Percentiles rank a stretch among this genome's conserved stretches.
Conservation (phyloP, 768 basidiomycete species). For the Podaxis pistillaris region DNA sequence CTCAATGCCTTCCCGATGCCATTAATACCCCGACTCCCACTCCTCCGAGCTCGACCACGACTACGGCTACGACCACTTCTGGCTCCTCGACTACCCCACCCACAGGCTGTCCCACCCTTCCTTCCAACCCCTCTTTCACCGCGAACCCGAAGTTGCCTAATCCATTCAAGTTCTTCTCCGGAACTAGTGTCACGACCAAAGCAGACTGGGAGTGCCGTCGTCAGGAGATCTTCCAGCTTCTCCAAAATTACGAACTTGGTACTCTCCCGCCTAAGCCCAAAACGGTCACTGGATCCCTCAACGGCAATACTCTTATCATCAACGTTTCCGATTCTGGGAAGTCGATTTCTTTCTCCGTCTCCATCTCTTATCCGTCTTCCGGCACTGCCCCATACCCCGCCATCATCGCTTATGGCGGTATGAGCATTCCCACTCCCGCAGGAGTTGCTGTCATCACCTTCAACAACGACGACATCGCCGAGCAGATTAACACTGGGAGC, state of each 20-base stretch:
- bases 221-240: constrained; percentile 42
- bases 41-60: neutral
- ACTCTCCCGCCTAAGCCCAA: constrained; percentile 43
- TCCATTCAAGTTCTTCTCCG: constrained; percentile 49
- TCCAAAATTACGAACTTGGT: constrained; percentile 52
- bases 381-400: constrained; percentile 47
- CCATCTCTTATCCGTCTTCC: constrained; percentile 43
- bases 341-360: constrained; percentile 47
- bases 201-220: constrained; percentile 51
- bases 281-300: constrained; percentile 39
- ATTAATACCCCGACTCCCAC: neutral
- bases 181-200: constrained; percentile 34
- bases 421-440: constrained; percentile 36
- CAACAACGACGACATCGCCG: constrained; percentile 53
- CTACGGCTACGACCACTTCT: neutral
- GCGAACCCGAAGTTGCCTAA: constrained; percentile 29
- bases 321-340: constrained; percentile 44
- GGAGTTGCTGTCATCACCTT: constrained; percentile 47
- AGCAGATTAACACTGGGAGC: constrained; percentile 39
- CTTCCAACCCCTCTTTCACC: constrained; percentile 24
- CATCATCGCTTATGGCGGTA: constrained; percentile 49
- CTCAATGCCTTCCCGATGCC: neutral
- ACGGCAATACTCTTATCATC: constrained; percentile 36
- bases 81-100: neutral
- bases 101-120: constrained; percentile 24